Evolutionary conservation across 805 yeast species (phyloP), one percentile per base, ranked within the genome.

Genomic region (Starmera amethionina): DNA sequence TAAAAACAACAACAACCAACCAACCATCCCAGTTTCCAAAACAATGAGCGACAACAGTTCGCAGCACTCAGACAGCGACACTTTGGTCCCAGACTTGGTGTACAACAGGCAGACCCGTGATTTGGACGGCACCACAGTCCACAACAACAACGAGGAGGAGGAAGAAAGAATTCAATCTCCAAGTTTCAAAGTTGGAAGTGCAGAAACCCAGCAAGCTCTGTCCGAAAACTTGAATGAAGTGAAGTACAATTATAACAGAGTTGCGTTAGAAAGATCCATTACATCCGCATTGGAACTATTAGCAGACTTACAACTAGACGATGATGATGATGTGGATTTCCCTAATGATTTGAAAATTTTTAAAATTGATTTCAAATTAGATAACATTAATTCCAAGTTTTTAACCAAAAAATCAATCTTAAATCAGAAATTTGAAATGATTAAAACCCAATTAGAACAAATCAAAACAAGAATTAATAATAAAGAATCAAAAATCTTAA

Each of bases 401-500:
- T 63, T 87, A 45, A 94, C 84, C 55, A 77, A 77, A 50, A 58
- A 72, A 30, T 78, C 95, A 1, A 63, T 85, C 19, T 63, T 90
- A 32, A 82, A 78, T 41, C 78, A 78, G 35, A 84, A 84, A 52
- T 68, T 90, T 16, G 51, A 65, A 11, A 80, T 75, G 44, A 80
- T 82, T 15, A 60, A 75, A 10, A 76, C 75, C 47, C 96, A 89
- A 55, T 63, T 90, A 38, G 51, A 63, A 8, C 75, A 88, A 14
- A 65, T 94, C 45, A 77, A 79, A 46, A 93, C 81, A 38, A 73
- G 99, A 49, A 80, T 93, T 13, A 93, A 82, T 47, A 96, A 94
- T 52, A 86, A 93, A 0, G 74, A 90, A 0, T 89, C 97, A 3
- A 90, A 90, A 52, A 97, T 93, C 1, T 79, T 93, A 45, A 89